Conservation (phyloP, 2,329 filamentous ascomycete genomes). For the Fusarium torreyae region DNA sequence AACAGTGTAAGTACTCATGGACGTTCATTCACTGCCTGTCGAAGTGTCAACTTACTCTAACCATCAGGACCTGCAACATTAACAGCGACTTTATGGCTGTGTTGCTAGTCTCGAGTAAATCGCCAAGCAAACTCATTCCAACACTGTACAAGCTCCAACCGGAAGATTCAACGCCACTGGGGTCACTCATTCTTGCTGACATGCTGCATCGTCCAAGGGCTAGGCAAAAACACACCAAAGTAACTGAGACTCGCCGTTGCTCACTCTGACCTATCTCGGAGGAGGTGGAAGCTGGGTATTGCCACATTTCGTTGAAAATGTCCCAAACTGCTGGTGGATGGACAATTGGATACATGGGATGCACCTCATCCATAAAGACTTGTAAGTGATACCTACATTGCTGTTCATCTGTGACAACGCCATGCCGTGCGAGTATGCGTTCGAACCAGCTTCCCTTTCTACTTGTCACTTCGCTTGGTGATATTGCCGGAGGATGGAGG, state of each 20-base stretch:
- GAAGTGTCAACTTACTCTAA: constrained; percentile 16
- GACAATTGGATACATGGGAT: constrained; percentile 30
- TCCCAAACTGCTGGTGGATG: constrained; percentile 36
- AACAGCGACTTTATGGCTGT: constrained; percentile 33
- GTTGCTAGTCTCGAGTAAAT: constrained; percentile 34
- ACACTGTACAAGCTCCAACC: constrained; percentile 39
- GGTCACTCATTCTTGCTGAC: constrained; percentile 32
- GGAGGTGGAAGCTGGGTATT: constrained; percentile 24
- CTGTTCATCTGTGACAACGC: constrained; percentile 24
- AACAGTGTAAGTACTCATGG: not conserved
- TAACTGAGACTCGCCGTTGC: constrained; percentile 29
- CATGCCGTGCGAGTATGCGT: constrained; percentile 19
- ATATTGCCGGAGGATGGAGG: not conserved
- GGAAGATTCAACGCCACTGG: constrained; percentile 33
- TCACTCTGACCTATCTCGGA: constrained; percentile 19
- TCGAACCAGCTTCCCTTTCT: constrained; percentile 30
- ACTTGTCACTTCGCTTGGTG: not conserved
- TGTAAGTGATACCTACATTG: constrained; percentile 33
- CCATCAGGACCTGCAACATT: constrained; percentile 32
- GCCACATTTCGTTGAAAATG: constrained; percentile 38
- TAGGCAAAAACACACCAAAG: constrained; percentile 38
- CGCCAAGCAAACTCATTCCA: constrained; percentile 27
- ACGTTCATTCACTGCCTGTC: too few species aligned
- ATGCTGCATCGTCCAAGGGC: constrained; percentile 38
- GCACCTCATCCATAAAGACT: constrained; percentile 35